A percentile compares a stretch with the other conserved stretches of the same genome.
These are phyloP conservation scores for Tetrahymena elliotti DNA, from an alignment of 73 alveolate genomes.

Conservation along the genomic window DNA sequence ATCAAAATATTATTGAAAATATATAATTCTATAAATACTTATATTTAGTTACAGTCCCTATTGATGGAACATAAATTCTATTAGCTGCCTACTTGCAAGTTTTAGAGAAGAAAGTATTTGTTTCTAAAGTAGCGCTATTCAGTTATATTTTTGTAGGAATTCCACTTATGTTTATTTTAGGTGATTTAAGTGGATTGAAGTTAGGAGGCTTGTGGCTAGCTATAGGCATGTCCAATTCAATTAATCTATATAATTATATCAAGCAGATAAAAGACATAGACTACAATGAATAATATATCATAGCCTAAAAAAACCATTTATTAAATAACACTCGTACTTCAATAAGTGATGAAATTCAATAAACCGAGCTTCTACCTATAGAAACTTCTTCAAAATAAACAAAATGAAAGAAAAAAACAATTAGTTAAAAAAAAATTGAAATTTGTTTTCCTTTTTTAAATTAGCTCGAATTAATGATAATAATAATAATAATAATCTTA, in stretches of 20 bases:
- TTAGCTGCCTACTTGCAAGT: not conserved
- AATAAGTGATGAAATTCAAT: not conserved
- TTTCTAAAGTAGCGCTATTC: not conserved
- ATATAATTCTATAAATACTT: not conserved
- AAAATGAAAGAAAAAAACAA: not conserved
- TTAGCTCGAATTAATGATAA: too few species aligned
- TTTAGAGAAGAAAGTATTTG: not conserved
- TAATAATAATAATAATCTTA: too few species aligned
- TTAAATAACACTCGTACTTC: not conserved
- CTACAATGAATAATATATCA: not conserved
- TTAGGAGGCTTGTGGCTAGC: not conserved
- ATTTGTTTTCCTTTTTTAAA: too few species aligned
- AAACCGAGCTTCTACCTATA: not conserved
- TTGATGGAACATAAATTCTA: not conserved
- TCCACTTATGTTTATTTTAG: not conserved
- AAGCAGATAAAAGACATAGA: not conserved
- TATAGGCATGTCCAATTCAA: not conserved
- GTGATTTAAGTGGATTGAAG: not conserved
- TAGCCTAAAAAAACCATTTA: not conserved
- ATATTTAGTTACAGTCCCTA: not conserved
- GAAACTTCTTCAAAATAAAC: not conserved
- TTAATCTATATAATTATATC: not conserved
- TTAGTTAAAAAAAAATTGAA: too few species aligned
- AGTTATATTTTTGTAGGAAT: not conserved
- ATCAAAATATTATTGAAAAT: not conserved